phyloP scores from a whole-genome alignment of 2,329 filamentous ascomycete genomes.

The Cladosporium sp. region DNA sequence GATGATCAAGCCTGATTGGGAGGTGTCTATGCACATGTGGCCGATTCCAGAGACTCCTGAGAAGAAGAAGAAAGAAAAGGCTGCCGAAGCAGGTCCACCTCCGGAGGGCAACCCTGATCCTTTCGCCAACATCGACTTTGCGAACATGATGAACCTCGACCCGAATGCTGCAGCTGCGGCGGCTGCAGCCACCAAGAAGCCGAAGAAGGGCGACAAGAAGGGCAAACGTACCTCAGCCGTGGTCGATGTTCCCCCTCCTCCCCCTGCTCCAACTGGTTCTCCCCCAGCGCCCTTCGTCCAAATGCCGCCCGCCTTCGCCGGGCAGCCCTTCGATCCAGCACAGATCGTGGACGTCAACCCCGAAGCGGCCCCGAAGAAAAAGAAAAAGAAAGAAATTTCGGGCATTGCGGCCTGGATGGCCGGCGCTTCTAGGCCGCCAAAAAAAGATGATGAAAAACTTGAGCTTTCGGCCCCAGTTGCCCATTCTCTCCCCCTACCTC shows the following conservation, averaged over 20 bases:
- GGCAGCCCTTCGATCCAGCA: background rate
- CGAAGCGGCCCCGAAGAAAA: constrained; percentile 13
- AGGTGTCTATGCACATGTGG: constrained; percentile 48
- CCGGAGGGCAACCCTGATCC: constrained; percentile 16
- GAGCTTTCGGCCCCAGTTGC: constrained; percentile 10
- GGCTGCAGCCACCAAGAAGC: constrained; percentile 5
- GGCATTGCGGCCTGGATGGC: constrained; percentile 27
- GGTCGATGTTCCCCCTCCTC: constrained; percentile 2
- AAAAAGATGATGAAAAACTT: constrained; percentile 23
- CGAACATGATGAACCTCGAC: background rate
- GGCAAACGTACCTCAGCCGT: constrained; percentile 4
- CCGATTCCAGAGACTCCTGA: constrained; percentile 36
- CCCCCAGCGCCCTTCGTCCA: background rate
- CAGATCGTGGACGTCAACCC: constrained; percentile 7
- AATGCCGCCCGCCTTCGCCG: background rate
- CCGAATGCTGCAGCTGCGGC: background rate
- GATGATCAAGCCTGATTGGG: constrained; percentile 44
- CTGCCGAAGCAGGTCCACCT: constrained; percentile 11
- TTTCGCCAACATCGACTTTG: constrained; percentile 10
- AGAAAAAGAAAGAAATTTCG: constrained; percentile 22
- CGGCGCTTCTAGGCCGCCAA: constrained; percentile 17
- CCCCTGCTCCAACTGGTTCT: background rate
- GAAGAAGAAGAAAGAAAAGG: constrained; percentile 15
- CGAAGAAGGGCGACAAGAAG: constrained; percentile 5
- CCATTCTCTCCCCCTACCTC: background rate